A percentile compares a stretch with the other conserved stretches of the same genome.
phyloP scores from a whole-genome alignment of 2,329 filamentous ascomycete species.

The Aciculosporium take region DNA sequence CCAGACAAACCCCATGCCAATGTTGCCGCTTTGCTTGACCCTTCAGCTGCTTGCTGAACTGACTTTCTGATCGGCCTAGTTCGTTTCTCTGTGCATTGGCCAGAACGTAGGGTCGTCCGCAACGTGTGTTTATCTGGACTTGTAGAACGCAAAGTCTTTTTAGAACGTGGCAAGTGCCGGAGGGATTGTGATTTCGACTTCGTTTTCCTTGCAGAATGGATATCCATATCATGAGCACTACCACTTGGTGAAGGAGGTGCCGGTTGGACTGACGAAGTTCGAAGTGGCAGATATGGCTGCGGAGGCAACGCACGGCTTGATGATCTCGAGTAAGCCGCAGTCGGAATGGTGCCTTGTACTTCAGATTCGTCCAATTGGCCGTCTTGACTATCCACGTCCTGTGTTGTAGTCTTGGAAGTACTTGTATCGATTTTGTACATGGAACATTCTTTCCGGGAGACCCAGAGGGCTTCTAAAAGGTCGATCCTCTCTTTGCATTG shows the following conservation, averaged over 20 bases:
- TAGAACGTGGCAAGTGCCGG: constrained; percentile 19
- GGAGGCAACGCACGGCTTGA: constrained; percentile 50
- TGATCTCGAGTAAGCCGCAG: constrained; percentile 66
- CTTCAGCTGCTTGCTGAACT: constrained; percentile 30
- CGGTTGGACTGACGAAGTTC: constrained; percentile 36
- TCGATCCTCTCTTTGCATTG: constrained; percentile 92
- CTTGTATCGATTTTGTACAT: constrained; percentile 6
- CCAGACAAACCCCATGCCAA: constrained; percentile 43
- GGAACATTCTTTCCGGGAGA: constrained; percentile 36
- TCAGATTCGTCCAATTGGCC: constrained; percentile 44
- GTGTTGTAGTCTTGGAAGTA: constrained; percentile 11
- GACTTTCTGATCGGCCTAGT: constrained; percentile 25
- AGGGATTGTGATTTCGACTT: constrained; percentile 19
- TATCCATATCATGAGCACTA: constrained; percentile 11
- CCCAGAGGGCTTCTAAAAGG: constrained; percentile 64
- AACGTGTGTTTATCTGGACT: constrained; percentile 49
- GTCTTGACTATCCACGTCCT: constrained; percentile 7
- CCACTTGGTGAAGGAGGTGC: constrained; percentile 18
- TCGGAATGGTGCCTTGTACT: constrained; percentile 68
- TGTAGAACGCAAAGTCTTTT: constrained; percentile 30
- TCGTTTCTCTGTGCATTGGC: constrained; percentile 29
- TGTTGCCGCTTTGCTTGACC: constrained; percentile 49
- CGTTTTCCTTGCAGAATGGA: constrained; percentile 7
- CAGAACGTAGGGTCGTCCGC: constrained; percentile 44
- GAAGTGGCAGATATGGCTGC: constrained; percentile 41